Evolutionary conservation across 345 rosid genomes (phyloP), one percentile per base, ranked within the genome.

Genomic region (Gynandropsis gynandra): DNA sequence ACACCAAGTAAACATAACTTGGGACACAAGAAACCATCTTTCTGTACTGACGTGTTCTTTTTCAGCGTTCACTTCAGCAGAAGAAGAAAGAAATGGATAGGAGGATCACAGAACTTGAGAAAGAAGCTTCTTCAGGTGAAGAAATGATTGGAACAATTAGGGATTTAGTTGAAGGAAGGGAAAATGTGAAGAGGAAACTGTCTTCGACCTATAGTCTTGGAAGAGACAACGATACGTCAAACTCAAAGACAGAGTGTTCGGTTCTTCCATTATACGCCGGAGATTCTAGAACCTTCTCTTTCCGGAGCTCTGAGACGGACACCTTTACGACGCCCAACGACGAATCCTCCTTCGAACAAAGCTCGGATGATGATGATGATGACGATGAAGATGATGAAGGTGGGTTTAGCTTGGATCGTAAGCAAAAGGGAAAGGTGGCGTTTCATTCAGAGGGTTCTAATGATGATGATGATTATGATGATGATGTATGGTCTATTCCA

Each of bases 161-260:
- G 7, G 68, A 75, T 47, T 62, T 90, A 61, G 72, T 83, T 19
- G 59, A 69, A 31, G 69, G 73, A 72, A 74, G 79, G 59, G 72
- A 76, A 18, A 69, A 58, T 34, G 59, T 79, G 10, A 60, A 76
- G 74, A 77, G 77, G 58, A 82, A 82, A 73, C 92, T 90, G 19
- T 82, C 83, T 7, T 81, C 92, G 31, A 73, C 83, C 6, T 90
- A 87, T 74, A 82, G 96, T 56, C 72, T 90, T 34, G 89, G 93
- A 29, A 70, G 85, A 55, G 96, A 84, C 61, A 48, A 34, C 52
- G 63, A 56, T 45, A 62, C 31, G 17, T 35, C 52, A 10, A 20
- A 56, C 10, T 52, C 77, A 15, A 70, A 63, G 41, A 32, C 45
- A n/a, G 46, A 47, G 53, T 60, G 41, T 42, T 57, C 71, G 24